phyloP scores from a whole-genome alignment of 768 basidiomycete genomes.

The Amanita muscaria region DNA sequence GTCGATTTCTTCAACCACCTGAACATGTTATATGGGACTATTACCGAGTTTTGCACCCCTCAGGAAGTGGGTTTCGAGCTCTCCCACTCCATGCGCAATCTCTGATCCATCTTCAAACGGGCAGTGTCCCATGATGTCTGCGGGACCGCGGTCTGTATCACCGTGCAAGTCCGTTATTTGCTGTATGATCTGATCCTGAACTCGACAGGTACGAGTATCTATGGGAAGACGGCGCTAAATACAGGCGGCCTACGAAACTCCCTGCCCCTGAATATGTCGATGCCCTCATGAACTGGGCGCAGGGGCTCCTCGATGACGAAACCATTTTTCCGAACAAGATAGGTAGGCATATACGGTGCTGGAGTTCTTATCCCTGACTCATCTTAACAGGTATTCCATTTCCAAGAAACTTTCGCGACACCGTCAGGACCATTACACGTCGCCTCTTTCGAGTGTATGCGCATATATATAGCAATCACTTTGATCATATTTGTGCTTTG shows the following conservation, averaged over 20 bases:
- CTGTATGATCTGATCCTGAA: neutral
- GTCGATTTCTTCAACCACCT: slow-evolving; percentile 99
- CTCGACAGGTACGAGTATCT: slow-evolving; percentile 78
- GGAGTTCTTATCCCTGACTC: neutral
- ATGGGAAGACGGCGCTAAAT: slow-evolving; percentile 87
- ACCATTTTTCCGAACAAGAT: slow-evolving; percentile 90
- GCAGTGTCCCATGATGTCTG: slow-evolving; percentile 95
- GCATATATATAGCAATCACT: slow-evolving; percentile 98
- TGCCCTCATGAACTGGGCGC: slow-evolving; percentile 98
- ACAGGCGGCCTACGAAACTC: slow-evolving; percentile 88
- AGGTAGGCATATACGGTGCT: slow-evolving; percentile 35
- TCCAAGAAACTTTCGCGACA: slow-evolving; percentile 82
- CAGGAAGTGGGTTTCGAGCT: slow-evolving; percentile 57
- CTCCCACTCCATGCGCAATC: slow-evolving; percentile 4
- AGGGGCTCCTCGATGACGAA: slow-evolving; percentile 87
- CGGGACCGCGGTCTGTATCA: slow-evolving; percentile 70
- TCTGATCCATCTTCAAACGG: slow-evolving; percentile 5
- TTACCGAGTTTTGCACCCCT: slow-evolving; percentile 95
- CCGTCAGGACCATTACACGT: slow-evolving; percentile 85
- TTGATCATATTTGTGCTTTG: slow-evolving; percentile 96
- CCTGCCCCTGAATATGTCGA: slow-evolving; percentile 95
- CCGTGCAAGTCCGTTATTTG: neutral
- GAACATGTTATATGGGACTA: slow-evolving; percentile 98
- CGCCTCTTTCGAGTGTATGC: slow-evolving; percentile 96
- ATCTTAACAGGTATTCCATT: slow-evolving; percentile 69